Percentiles rank a stretch among this genome's conserved stretches.
Evolutionary conservation across 352 stramenopile species (phyloP).

Genomic region (Phytophthora chlamydospora): DNA sequence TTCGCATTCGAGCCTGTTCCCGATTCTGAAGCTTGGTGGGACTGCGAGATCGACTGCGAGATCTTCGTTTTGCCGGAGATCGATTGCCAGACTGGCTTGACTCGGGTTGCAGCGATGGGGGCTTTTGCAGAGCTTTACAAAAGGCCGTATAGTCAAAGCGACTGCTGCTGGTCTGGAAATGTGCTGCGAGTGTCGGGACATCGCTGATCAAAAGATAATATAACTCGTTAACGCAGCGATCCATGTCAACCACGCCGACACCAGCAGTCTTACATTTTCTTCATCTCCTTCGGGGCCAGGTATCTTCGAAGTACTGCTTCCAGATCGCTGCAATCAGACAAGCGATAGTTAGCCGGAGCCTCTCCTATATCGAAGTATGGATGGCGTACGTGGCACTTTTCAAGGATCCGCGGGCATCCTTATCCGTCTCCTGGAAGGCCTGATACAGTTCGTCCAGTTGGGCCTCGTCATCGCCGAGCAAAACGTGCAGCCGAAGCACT

Average conservation of each 20-base stretch:
- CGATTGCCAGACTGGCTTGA: neutral
- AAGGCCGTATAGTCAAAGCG: conserved; percentile 40
- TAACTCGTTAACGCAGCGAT: neutral
- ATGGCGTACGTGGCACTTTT: conserved; percentile 15
- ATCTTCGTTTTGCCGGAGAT: conserved; percentile 24
- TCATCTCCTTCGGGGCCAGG: conserved; percentile 18
- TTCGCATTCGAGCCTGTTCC: conserved; percentile 38
- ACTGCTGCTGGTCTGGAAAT: conserved; percentile 2
- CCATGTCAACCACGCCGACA: neutral
- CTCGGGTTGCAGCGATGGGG: conserved; percentile 9
- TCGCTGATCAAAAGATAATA: conserved; percentile 17
- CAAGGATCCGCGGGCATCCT: conserved; percentile 11
- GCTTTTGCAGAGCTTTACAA: conserved; percentile 30
- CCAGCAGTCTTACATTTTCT: conserved; percentile 22
- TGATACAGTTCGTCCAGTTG: conserved; percentile 30
- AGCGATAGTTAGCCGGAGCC: neutral
- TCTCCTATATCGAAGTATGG: neutral
- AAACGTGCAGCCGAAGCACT: conserved; percentile 31
- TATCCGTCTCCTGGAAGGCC: conserved; percentile 26
- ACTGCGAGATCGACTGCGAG: conserved; percentile 16
- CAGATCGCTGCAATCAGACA: conserved; percentile 14
- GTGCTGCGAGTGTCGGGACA: conserved; percentile 6
- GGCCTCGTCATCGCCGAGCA: conserved; percentile 58
- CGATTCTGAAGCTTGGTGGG: conserved; percentile 19
- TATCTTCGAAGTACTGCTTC: conserved; percentile 10